Evolutionary conservation across 805 yeast genomes (phyloP), one percentile per base, ranked within the genome.

Genomic region (Candida cerambycidarum): DNA sequence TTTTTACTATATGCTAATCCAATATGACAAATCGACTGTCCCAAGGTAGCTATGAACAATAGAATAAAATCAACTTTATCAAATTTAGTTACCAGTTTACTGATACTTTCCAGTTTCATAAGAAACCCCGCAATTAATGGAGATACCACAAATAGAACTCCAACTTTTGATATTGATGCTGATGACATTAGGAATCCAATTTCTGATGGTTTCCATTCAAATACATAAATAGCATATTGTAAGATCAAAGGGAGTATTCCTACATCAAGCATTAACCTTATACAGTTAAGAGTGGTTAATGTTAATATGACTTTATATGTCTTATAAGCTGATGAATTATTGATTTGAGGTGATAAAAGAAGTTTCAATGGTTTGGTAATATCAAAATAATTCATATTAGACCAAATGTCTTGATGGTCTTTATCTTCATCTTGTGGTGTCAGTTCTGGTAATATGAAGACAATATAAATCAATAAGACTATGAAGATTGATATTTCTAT

Each of bases 381-480:
- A 28, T 37, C 24, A 13, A 37, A 16, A 19, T 18, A 32, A 32
- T 32, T 32, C 3, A 32, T 5, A 32, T 32, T 32, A 6, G 35
- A 17, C 35, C 35, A 32, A 18, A 32, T 11, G 18, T 32, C 35
- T 32, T 32, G 25, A 3, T 18, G 16, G 6, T 32, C 12, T 18
- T 32, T 32, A 18, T 17, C n/a, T 11, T 32, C 25, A 18, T 5
- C 10, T 12, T 11, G 25, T 14, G 5, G 24, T 3, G 89, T 69
- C 4, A 89, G 80, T 55, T 85, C 93, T 2, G 80, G 80, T 9
- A 84, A 53, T 2, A 76, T 54, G 36, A 66, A 50, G 13, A 57
- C 27, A 6, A 52, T 42, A 42, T 61, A 63, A 8, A 63, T 10
- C 2, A 59, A 38, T 3, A 73, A 52, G 0, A 66, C 8, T 4